Conservation (phyloP, 2,329 filamentous ascomycete species). For the Cladosporium phlei region DNA sequence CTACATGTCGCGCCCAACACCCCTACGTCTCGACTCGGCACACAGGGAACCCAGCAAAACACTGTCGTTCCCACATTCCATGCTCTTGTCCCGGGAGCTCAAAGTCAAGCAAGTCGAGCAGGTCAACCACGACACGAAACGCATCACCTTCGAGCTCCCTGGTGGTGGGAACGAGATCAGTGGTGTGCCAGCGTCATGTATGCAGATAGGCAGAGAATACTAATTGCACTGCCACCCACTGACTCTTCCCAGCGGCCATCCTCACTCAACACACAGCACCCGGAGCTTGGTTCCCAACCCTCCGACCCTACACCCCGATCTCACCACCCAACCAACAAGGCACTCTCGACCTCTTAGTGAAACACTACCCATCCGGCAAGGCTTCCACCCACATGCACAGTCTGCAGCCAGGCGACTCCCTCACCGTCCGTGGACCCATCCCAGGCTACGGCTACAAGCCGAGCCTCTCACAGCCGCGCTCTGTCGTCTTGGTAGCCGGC, state of each 20-base stretch:
- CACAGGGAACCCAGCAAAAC: conserved; percentile 23
- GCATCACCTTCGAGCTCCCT: conserved; percentile 29
- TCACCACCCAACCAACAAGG: conserved; percentile 54
- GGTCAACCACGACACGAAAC: conserved; percentile 32
- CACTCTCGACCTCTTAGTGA: conserved; percentile 60
- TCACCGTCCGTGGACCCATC: conserved; percentile 55
- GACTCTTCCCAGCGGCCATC: conserved; percentile 42
- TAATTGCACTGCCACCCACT: conserved; percentile 27
- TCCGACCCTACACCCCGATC: conserved; percentile 64
- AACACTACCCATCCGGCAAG: conserved; percentile 63
- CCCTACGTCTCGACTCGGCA: conserved; percentile 25
- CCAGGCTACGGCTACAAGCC: conserved; percentile 29
- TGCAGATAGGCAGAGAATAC: background rate
- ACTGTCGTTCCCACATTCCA: conserved; percentile 27
- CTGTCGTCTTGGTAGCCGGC: conserved; percentile 62
- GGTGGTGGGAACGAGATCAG: conserved; percentile 26
- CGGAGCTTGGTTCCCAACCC: conserved; percentile 53
- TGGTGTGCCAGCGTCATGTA: conserved; percentile 29
- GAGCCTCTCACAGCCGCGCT: conserved; percentile 19
- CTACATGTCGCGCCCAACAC: conserved; percentile 14
- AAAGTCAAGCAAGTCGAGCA: conserved; percentile 29
- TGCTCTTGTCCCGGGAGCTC: conserved; percentile 30
- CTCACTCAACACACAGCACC: conserved; percentile 57
- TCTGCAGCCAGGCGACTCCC: conserved; percentile 56
- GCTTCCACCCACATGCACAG: conserved; percentile 63